Evolutionary conservation across 2,329 filamentous ascomycete species (phyloP).

Genomic region (Ascochyta viciae-villosae): DNA sequence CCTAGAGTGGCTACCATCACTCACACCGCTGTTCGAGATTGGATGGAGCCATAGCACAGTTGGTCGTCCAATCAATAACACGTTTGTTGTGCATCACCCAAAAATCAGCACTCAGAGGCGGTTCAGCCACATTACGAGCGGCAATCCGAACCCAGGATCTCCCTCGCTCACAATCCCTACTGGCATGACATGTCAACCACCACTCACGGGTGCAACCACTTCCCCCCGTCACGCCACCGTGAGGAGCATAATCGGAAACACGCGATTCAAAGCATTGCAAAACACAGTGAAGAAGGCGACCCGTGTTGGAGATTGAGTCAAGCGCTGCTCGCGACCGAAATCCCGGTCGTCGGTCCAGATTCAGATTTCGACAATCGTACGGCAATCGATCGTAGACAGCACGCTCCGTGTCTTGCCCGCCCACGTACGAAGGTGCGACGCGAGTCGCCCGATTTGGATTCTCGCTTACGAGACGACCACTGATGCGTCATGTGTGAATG

Average conservation of each 20-base stretch:
- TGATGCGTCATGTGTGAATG: constrained; percentile 2
- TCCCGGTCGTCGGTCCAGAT: constrained; percentile 21
- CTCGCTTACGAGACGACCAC: constrained; percentile 9
- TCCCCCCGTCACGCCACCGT: constrained; percentile 10
- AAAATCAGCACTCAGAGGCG: background rate
- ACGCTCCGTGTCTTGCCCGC: constrained; percentile 3
- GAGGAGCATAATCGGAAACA: background rate
- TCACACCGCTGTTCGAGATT: constrained; percentile 10
- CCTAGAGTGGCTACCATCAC: background rate
- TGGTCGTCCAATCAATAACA: background rate
- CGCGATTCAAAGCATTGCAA: background rate
- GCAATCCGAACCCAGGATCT: constrained; percentile 3
- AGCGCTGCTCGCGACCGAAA: constrained; percentile 17
- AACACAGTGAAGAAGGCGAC: background rate
- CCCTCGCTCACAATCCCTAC: constrained; percentile 4
- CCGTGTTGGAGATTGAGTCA: constrained; percentile 1
- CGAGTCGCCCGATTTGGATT: constrained; percentile 6
- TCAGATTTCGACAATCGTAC: constrained; percentile 21
- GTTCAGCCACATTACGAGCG: background rate
- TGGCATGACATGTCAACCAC: constrained; percentile 3
- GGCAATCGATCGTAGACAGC: constrained; percentile 14
- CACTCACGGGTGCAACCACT: constrained; percentile 7
- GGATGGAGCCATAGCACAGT: background rate
- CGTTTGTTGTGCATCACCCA: background rate
- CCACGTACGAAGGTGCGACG: background rate